Evolutionary conservation across 2,329 filamentous ascomycete genomes (phyloP), one percentile per base, ranked within the genome.

Genomic region (Seiridium cupressi): DNA sequence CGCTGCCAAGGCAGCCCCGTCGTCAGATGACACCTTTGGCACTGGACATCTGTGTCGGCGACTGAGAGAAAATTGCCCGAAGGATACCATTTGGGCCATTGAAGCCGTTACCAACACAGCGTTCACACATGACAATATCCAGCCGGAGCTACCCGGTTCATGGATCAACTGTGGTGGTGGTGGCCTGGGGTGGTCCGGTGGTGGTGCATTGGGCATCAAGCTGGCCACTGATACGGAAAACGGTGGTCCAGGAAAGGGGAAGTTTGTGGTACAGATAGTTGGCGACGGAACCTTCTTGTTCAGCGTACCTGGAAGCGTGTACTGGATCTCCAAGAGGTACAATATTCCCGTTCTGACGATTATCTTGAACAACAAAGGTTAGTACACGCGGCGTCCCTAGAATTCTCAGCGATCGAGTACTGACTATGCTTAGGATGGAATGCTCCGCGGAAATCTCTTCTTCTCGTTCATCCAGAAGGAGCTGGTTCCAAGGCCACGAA

Each of bases 101-200:
- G 90, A 93, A 75, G 86, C 90, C 0, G 90, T 93, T 1, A 93
- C 90, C 0, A 85, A 89, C 64, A 87, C 88, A 0, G 72, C 71
- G 1, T 83, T 86, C 48, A 87, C 92, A 3, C 82, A 88, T 44
- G 88, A 93, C 64, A 88, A 90, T 66, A 73, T 93, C 4, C 84
- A 84, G 66, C 83, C 85, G 3, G 86, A 83, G 2, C 66, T 84
- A 6, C 79, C 81, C 0, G 79, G 80, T 0, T 76, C 75, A 55
- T 81, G 80, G 76, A 79, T 83, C 72, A 83, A 83, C 73, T 83
- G 81, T 62, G 81, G 81, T 58, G 80, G 79, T 57, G 81, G 80
- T 26, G 81, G 81, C 0, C 73, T 84, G 0, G 81, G 81, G 4
- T 84, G 81, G 81, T 82, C 79, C 8, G 81, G 81, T 35, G 81